phyloP scores from a whole-genome alignment of 148 eudicot species.

The Nepenthes gracilis region DNA sequence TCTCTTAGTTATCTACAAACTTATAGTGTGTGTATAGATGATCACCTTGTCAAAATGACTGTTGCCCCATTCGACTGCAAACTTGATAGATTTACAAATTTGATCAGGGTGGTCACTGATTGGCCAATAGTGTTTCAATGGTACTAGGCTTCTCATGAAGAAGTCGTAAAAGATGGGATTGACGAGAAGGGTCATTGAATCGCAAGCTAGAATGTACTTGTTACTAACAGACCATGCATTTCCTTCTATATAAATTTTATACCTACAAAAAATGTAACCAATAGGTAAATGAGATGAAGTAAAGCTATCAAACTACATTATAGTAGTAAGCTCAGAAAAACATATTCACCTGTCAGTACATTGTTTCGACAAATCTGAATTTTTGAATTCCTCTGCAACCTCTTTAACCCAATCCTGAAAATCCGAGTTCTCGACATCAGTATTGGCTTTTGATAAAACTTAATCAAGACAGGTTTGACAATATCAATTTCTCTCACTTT shows the following conservation, averaged over 20 bases:
- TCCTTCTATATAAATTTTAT: slow-evolving; percentile 43
- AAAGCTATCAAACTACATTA: background rate
- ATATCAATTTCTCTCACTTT: too few species aligned
- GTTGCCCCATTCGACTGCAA: slow-evolving; percentile 40
- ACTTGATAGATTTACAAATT: slow-evolving; percentile 26
- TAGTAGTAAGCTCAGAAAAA: background rate
- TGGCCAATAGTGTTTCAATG: slow-evolving; percentile 46
- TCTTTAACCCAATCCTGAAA: slow-evolving; percentile 37
- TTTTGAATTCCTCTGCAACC: slow-evolving; percentile 19
- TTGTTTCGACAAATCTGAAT: slow-evolving; percentile 32
- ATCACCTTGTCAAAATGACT: slow-evolving; percentile 10
- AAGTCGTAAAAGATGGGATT: slow-evolving; percentile 32
- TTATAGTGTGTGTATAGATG: background rate
- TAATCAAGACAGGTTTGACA: background rate
- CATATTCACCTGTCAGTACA: slow-evolving; percentile 28
- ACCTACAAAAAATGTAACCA: slow-evolving; percentile 14
- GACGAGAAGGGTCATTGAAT: slow-evolving; percentile 26
- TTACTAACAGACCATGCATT: slow-evolving; percentile 54
- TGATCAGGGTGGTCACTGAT: slow-evolving; percentile 16
- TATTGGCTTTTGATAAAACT: too few species aligned
- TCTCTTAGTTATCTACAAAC: too few species aligned
- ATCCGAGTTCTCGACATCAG: background rate
- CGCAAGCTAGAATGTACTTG: slow-evolving; percentile 41
- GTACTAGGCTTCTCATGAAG: slow-evolving; percentile 43
- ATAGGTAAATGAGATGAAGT: slow-evolving; percentile 6